Conservation (phyloP, 306 rosid species). For the Malus fusca region DNA sequence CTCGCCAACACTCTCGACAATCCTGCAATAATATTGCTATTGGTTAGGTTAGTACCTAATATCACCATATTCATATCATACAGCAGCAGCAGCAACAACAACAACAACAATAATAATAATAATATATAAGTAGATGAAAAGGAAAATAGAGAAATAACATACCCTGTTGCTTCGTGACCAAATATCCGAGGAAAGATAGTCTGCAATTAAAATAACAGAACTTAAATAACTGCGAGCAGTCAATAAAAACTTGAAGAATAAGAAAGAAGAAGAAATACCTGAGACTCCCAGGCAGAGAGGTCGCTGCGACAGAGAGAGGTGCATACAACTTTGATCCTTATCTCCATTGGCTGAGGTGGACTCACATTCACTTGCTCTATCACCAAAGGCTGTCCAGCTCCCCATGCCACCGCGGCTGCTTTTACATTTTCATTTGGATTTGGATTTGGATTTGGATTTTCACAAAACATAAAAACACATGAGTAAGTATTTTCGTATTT, state of each 20-base stretch:
- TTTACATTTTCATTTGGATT: neutral
- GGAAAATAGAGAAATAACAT: neutral
- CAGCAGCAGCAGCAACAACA: too few species aligned
- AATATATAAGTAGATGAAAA: too few species aligned
- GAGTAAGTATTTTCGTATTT: neutral
- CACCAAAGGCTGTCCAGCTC: conserved; percentile 73
- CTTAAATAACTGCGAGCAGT: neutral
- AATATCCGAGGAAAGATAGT: conserved; percentile 90
- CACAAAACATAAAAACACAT: neutral
- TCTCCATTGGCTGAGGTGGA: conserved; percentile 76
- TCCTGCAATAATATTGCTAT: conserved; percentile 35
- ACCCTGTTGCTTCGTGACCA: conserved; percentile 99
- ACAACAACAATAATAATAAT: too few species aligned
- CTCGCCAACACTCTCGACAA: conserved; percentile 87
- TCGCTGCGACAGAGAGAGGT: conserved; percentile 97
- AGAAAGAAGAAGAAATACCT: conserved; percentile 29
- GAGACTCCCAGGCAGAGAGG: conserved; percentile 82
- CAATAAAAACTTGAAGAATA: neutral
- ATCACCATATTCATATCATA: too few species aligned
- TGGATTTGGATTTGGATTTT: neutral
- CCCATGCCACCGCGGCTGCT: conserved; percentile 93
- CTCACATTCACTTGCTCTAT: conserved; percentile 67
- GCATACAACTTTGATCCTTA: conserved; percentile 66
- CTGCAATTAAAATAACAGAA: conserved; percentile 33
- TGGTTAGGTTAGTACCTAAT: too few species aligned